Conservation (phyloP, 495 filamentous ascomycete species). For the Trichocladium uniseriatum region DNA sequence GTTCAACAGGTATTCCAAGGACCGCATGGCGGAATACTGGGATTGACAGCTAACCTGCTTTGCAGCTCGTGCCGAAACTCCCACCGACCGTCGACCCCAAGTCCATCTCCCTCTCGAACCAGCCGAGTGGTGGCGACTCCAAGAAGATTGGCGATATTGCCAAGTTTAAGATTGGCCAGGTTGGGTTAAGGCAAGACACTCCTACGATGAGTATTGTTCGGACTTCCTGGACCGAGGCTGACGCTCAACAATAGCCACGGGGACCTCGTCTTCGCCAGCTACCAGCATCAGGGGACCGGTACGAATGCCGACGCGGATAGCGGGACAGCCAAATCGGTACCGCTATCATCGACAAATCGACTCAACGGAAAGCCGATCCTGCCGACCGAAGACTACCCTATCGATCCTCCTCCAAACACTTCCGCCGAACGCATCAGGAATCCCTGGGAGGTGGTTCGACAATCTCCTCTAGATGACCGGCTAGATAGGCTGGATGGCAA, state of each 20-base stretch:
- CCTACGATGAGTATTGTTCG: neutral
- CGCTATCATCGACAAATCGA: constrained; percentile 42
- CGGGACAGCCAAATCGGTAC: constrained; percentile 32
- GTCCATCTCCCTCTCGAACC: constrained; percentile 72
- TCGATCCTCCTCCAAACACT: constrained; percentile 47
- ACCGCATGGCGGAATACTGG: neutral
- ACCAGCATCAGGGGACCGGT: constrained; percentile 41
- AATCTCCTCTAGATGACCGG: constrained; percentile 74
- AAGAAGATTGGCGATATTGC: constrained; percentile 58
- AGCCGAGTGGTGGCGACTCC: constrained; percentile 63
- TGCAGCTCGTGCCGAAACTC: constrained; percentile 37
- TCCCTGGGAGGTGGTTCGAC: constrained; percentile 85
- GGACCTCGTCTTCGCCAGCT: constrained; percentile 79
- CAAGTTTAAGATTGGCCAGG: constrained; percentile 55
- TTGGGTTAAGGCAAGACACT: constrained; percentile 56
- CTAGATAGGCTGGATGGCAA: constrained; percentile 90
- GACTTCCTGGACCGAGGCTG: constrained; percentile 9
- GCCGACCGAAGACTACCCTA: constrained; percentile 55
- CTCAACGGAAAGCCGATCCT: constrained; percentile 74
- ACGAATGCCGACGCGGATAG: constrained; percentile 24
- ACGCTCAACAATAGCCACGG: constrained; percentile 55
- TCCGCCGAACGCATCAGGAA: constrained; percentile 64
- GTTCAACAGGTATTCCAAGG: constrained; percentile 35
- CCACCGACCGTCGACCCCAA: constrained; percentile 56
- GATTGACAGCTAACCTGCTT: constrained; percentile 3